Percentiles rank a stretch among this genome's conserved stretches.
Conservation (phyloP, 176 grass and related monocot genomes). For the Thalia dealbata region DNA sequence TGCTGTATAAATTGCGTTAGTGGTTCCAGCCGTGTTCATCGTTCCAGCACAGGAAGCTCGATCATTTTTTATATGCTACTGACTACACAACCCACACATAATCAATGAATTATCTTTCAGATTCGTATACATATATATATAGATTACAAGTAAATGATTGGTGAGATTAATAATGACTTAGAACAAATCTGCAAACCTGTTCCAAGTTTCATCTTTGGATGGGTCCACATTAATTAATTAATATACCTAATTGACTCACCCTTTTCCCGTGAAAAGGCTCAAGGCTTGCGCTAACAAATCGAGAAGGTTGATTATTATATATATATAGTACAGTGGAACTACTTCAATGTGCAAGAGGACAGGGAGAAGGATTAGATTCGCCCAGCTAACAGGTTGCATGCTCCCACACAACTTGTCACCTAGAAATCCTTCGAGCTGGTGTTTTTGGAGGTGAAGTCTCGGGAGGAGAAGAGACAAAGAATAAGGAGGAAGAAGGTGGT, state of each 20-base stretch:
- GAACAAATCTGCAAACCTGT: neutral
- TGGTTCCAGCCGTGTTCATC: too few species aligned
- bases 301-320: neutral
- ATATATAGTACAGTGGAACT: neutral
- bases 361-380: neutral
- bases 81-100: too few species aligned
- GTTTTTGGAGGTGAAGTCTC: neutral
- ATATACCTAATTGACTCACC: too few species aligned
- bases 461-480: neutral
- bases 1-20: too few species aligned
- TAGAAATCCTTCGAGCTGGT: neutral
- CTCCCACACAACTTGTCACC: neutral
- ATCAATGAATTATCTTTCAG: too few species aligned
- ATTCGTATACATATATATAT: too few species aligned
- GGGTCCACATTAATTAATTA: neutral
- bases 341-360: neutral
- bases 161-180: neutral
- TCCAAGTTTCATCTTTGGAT: neutral
- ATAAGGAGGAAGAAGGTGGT: neutral
- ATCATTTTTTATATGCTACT: too few species aligned
- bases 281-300: too few species aligned
- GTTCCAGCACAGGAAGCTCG: too few species aligned
- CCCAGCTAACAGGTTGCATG: neutral
- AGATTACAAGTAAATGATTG: neutral
- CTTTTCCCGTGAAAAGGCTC: too few species aligned